Percentiles rank a stretch among this genome's conserved stretches.
phyloP scores from a whole-genome alignment of 2,329 filamentous ascomycete species.

The Dothideomycetes sp. region DNA sequence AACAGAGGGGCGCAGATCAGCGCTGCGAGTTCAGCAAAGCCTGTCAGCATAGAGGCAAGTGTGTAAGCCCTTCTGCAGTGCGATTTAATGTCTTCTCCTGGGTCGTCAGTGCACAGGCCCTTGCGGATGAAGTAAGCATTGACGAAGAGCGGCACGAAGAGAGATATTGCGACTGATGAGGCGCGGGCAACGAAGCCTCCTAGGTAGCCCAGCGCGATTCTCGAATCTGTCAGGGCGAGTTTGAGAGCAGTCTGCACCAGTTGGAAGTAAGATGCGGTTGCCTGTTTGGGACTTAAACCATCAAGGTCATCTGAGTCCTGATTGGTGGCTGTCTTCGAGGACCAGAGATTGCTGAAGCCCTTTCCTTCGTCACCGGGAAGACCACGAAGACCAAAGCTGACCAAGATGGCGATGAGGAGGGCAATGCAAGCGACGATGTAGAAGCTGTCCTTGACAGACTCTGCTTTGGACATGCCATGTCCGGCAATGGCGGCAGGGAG shows the following conservation, averaged over 20 bases:
- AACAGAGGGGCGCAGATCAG: constrained; percentile 78
- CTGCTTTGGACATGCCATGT: constrained; percentile 57
- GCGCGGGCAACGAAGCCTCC: constrained; percentile 92
- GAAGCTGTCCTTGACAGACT: constrained; percentile 74
- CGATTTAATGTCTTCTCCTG: constrained; percentile 58
- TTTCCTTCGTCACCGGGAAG: constrained; percentile 67
- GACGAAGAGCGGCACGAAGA: constrained; percentile 88
- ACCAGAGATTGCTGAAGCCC: constrained; percentile 43
- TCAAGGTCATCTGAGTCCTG: constrained; percentile 10
- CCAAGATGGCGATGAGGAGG: constrained; percentile 59
- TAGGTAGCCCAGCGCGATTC: constrained; percentile 79
- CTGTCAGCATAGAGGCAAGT: constrained; percentile 75
- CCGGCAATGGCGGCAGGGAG: constrained; percentile 71
- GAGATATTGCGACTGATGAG: constrained; percentile 85
- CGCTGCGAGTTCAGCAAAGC: constrained; percentile 77
- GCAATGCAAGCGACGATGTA: constrained; percentile 72
- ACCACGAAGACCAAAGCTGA: constrained; percentile 63
- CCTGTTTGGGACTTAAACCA: constrained; percentile 18
- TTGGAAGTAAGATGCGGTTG: constrained; percentile 44
- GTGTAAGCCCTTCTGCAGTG: constrained; percentile 81
- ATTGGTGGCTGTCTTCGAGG: constrained; percentile 18
- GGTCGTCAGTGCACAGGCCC: constrained; percentile 58
- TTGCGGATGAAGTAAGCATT: constrained; percentile 80
- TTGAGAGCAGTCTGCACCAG: constrained; percentile 30
- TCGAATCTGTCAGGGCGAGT: constrained; percentile 62